phyloP scores from a whole-genome alignment of 805 yeast genomes.

The Ogataea thermomethanolica region DNA sequence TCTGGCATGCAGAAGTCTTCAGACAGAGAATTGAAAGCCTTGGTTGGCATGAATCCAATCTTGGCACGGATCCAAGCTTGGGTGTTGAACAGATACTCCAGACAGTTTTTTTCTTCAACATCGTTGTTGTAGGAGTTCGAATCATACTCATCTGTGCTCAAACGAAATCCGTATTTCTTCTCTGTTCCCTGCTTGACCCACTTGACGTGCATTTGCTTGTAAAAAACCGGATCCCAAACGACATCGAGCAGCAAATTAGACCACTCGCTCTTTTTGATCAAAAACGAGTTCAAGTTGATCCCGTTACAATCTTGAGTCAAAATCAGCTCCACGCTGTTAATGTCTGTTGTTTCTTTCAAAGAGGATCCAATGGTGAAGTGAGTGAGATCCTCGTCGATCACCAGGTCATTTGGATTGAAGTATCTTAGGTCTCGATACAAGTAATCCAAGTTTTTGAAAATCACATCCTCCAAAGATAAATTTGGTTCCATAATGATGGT shows the following conservation, averaged over 20 bases:
- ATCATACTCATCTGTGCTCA: conserved; percentile 27
- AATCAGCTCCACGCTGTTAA: conserved; percentile 37
- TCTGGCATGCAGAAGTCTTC: conserved; percentile 36
- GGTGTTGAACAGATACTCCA: conserved; percentile 36
- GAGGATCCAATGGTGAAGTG: conserved; percentile 22
- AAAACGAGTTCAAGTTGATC: conserved; percentile 38
- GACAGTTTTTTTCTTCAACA: conserved; percentile 37
- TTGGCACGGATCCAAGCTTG: conserved; percentile 41
- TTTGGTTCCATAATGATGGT: conserved; percentile 42
- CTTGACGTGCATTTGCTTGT: conserved; percentile 33
- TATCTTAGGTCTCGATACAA: conserved; percentile 33
- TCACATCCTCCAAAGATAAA: conserved; percentile 32
- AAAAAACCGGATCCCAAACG: conserved; percentile 41
- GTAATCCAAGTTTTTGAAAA: conserved; percentile 32
- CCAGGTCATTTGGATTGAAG: conserved; percentile 36
- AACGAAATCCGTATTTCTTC: conserved; percentile 28
- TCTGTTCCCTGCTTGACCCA: conserved; percentile 29
- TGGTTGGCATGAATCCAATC: conserved; percentile 38
- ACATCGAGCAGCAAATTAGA: conserved; percentile 35
- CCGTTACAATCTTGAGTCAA: conserved; percentile 42
- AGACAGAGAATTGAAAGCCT: conserved; percentile 36
- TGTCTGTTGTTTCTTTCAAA: conserved; percentile 21
- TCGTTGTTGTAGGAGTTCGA: conserved; percentile 37
- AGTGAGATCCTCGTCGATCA: conserved; percentile 29
- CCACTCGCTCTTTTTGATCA: conserved; percentile 39